These are phyloP conservation scores for Gossypium gossypioides DNA, from an alignment of 441 rosid species.

Conservation along the genomic window DNA sequence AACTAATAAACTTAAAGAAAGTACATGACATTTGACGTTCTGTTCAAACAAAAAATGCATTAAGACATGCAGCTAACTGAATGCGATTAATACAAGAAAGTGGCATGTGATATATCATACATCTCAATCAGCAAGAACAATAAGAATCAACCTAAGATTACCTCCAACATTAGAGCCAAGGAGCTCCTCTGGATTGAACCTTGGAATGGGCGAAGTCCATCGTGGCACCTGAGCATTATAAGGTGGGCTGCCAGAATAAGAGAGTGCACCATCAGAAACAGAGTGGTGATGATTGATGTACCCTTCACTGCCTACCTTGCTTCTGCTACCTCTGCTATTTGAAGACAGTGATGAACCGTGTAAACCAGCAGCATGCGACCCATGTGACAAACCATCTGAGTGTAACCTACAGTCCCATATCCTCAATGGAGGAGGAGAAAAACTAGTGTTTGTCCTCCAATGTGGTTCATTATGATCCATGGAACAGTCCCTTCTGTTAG, in stretches of 20 bases:
- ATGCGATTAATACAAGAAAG: not conserved
- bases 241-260: slow-evolving; percentile 49
- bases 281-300: slow-evolving; percentile 51
- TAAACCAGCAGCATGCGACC: slow-evolving; percentile 24
- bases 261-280: slow-evolving; percentile 55
- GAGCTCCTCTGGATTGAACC: slow-evolving; percentile 33
- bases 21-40: not conserved
- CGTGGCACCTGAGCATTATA: slow-evolving; percentile 44
- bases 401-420: slow-evolving; percentile 53
- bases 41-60: not conserved
- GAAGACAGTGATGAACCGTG: slow-evolving; percentile 41
- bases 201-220: slow-evolving; percentile 54
- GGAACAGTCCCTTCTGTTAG: slow-evolving; percentile 31
- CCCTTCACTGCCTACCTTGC: slow-evolving; percentile 39
- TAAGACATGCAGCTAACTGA: not conserved
- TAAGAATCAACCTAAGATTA: slow-evolving; percentile 18
- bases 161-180: slow-evolving; percentile 39
- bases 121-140: not conserved
- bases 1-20: not conserved
- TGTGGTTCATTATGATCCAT: slow-evolving; percentile 38
- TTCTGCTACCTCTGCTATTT: slow-evolving; percentile 38
- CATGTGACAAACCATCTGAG: slow-evolving; percentile 35
- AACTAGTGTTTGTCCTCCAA: slow-evolving; percentile 79
- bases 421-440: slow-evolving; percentile 61
- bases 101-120: not conserved